A percentile compares a stretch with the other conserved stretches of the same genome.
phyloP scores from a whole-genome alignment of 306 rosid species.

The Alnus rubra region DNA sequence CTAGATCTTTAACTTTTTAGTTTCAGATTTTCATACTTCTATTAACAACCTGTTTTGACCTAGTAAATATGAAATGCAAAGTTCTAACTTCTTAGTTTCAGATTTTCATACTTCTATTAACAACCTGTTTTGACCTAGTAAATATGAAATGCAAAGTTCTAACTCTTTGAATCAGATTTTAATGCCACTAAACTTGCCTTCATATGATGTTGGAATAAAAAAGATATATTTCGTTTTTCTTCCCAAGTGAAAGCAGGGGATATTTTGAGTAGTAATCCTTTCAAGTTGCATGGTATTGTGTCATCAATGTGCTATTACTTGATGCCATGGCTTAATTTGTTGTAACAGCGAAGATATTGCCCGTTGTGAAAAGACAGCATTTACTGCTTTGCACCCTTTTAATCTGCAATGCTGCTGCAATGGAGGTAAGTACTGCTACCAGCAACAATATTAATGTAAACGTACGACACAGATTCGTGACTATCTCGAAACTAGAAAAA shows the following conservation, averaged over 20 bases:
- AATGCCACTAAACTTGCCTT: too few relatives aligned
- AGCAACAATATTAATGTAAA: background rate
- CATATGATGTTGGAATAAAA: too few relatives aligned
- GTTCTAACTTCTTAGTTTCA: too few relatives aligned
- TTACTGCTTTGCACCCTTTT: conserved; percentile 80
- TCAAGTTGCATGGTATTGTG: background rate
- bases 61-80: too few relatives aligned
- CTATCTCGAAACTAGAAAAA: background rate
- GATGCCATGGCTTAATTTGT: background rate
- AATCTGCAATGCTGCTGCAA: conserved; percentile 92
- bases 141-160: too few relatives aligned
- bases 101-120: too few relatives aligned
- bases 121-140: too few relatives aligned
- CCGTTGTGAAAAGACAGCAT: conserved; percentile 87
- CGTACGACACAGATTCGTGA: background rate
- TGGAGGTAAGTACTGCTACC: conserved; percentile 62
- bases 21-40: too few relatives aligned
- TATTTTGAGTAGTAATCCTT: background rate
- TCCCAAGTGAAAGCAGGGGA: background rate
- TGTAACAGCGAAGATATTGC: conserved; percentile 80
- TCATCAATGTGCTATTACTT: background rate
- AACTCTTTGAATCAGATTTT: too few relatives aligned
- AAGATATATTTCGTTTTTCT: too few relatives aligned
- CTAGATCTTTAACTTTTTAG: too few relatives aligned
- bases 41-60: too few relatives aligned